Conservation (phyloP, 129 eudicot genomes). For the Deinandra increscens region DNA sequence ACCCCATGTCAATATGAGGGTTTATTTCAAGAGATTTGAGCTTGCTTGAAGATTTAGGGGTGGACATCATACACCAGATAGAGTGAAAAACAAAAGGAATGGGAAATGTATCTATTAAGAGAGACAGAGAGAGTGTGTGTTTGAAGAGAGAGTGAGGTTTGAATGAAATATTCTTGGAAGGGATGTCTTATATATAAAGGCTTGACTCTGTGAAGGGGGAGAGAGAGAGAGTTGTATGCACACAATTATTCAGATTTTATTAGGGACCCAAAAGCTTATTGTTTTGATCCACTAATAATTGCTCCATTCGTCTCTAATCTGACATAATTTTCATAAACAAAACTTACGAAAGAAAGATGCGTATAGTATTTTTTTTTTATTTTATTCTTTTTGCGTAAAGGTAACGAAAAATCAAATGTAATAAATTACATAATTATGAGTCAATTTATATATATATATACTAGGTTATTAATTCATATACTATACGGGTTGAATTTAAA, state of each 20-base stretch:
- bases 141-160: conserved; percentile 26
- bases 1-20: conserved; percentile 56
- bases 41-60: conserved; percentile 46
- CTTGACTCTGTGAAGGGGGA: neutral
- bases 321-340: neutral
- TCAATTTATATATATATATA: too few species aligned
- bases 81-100: neutral
- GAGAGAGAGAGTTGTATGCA: conserved; percentile 4
- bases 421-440: too few species aligned
- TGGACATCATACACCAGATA: conserved; percentile 22
- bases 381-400: too few species aligned
- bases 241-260: conserved; percentile 8
- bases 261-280: conserved; percentile 7
- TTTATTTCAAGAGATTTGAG: conserved; percentile 49
- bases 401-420: too few species aligned
- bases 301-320: conserved; percentile 12
- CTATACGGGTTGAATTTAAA: too few species aligned
- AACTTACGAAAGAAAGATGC: too few species aligned
- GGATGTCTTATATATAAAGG: conserved; percentile 36
- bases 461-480: too few species aligned
- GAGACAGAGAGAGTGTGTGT: conserved; percentile 6
- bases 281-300: conserved; percentile 28
- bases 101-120: neutral
- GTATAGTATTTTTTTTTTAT: too few species aligned
- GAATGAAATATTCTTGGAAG: conserved; percentile 34